Evolutionary conservation across 2,329 filamentous ascomycete genomes (phyloP).

Genomic region (Raffaelea albimanens): DNA sequence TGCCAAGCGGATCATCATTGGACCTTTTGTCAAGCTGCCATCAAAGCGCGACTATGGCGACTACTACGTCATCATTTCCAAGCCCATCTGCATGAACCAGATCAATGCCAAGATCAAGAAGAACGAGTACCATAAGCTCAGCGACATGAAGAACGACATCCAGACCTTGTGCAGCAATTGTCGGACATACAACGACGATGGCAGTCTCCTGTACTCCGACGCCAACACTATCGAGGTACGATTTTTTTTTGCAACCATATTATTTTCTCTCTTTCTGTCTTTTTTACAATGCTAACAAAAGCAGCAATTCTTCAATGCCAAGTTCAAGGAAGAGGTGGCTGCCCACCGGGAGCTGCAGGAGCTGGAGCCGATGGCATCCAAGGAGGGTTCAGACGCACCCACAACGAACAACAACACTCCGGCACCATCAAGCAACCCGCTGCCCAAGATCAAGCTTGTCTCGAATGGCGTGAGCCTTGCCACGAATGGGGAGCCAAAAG

Average conservation of each 20-base stretch:
- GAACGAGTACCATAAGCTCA: constrained; percentile 77
- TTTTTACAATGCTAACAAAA: constrained; percentile 1
- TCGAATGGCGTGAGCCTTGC: constrained; percentile 11
- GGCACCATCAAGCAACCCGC: constrained; percentile 8
- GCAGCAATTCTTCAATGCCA: constrained; percentile 47
- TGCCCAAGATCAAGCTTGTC: constrained; percentile 17
- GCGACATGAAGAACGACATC: constrained; percentile 75
- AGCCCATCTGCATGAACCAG: constrained; percentile 91
- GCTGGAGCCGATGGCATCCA: constrained; percentile 17
- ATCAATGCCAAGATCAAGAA: constrained; percentile 94
- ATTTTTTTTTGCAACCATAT: constrained; percentile 14
- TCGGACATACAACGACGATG: constrained; percentile 92
- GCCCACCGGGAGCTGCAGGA: constrained; percentile 17
- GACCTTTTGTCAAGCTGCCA: constrained; percentile 86
- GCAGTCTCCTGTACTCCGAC: constrained; percentile 83
- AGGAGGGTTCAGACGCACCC: constrained; percentile 32
- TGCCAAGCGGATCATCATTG: constrained; percentile 72
- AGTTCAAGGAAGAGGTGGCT: constrained; percentile 30
- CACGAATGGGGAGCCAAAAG: constrained; percentile 4
- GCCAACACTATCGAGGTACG: constrained; percentile 86
- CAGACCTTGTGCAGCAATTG: constrained; percentile 82
- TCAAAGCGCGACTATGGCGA: constrained; percentile 85
- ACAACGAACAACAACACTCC: constrained; percentile 21
- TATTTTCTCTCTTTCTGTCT: neutral
- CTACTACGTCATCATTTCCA: constrained; percentile 88